Percentiles rank a stretch among this genome's conserved stretches.
Evolutionary conservation across 495 filamentous ascomycete species (phyloP).

Genomic region (Penicillium cataractarum): DNA sequence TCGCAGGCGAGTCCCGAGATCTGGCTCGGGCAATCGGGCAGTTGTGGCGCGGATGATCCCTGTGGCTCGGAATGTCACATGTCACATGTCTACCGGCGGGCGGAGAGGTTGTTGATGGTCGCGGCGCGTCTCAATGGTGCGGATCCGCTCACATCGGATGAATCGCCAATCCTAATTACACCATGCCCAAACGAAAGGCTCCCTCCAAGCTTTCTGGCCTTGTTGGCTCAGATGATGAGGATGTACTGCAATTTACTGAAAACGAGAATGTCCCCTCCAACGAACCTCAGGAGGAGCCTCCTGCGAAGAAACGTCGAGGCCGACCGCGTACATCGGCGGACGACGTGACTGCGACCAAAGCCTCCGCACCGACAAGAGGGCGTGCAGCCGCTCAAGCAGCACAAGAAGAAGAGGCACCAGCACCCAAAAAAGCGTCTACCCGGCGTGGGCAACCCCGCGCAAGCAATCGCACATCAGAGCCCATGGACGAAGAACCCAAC

Average conservation of each 20-base stretch:
- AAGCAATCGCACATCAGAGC: constrained; percentile 33
- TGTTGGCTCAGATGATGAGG: constrained; percentile 70
- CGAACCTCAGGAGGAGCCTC: constrained; percentile 37
- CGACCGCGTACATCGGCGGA: constrained; percentile 39
- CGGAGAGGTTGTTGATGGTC: constrained; percentile 31
- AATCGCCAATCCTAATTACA: constrained; percentile 12
- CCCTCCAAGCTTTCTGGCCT: constrained; percentile 61
- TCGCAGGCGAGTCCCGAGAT: constrained; percentile 23
- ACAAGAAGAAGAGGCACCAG: constrained; percentile 41
- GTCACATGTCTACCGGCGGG: constrained; percentile 24
- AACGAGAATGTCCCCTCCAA: constrained; percentile 31
- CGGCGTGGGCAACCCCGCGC: constrained; percentile 47
- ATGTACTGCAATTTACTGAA: constrained; percentile 43
- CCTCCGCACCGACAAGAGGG: constrained; percentile 20
- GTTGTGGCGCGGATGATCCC: constrained; percentile 36
- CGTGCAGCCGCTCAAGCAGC: constrained; percentile 24
- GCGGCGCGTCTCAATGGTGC: constrained; percentile 1
- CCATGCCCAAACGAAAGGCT: constrained; percentile 60
- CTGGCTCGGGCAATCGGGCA: constrained; percentile 31
- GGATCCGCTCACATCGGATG: background rate
- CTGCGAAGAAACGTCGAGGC: constrained; percentile 46
- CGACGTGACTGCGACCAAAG: constrained; percentile 29
- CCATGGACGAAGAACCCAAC: constrained; percentile 11
- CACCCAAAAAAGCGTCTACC: constrained; percentile 34
- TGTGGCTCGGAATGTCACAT: constrained; percentile 40